These are phyloP conservation scores for Hericium erinaceus DNA, from an alignment of 768 basidiomycete species.

Conservation along the genomic window DNA sequence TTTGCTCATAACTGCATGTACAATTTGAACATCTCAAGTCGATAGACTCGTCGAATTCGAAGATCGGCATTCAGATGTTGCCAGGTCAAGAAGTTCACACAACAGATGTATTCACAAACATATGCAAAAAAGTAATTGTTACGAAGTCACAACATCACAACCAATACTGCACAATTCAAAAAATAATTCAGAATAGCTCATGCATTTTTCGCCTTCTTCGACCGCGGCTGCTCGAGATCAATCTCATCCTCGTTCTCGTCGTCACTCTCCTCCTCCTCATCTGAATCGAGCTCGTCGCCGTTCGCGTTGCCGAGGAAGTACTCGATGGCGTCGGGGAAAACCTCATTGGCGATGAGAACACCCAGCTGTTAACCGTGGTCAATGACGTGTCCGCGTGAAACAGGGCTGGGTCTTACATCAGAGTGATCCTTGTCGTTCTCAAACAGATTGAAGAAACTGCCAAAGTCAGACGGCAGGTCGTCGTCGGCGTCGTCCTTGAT, in stretches of 20 bases:
- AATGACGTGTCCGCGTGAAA: slow-evolving; percentile 1
- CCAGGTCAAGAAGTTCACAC: too few species aligned
- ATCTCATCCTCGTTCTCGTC: slow-evolving; percentile 80
- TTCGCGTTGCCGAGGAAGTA: slow-evolving; percentile 66
- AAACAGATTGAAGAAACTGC: slow-evolving; percentile 87
- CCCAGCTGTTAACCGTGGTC: slow-evolving; percentile 44
- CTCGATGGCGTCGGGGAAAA: slow-evolving; percentile 76
- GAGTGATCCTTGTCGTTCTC: slow-evolving; percentile 54
- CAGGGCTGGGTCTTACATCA: slow-evolving; percentile 42
- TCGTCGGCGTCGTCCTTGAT: slow-evolving; percentile 52
- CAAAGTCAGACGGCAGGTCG: slow-evolving; percentile 53
- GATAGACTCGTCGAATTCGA: too few species aligned
- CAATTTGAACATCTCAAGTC: too few species aligned
- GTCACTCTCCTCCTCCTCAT: slow-evolving; percentile 61
- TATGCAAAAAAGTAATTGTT: too few species aligned
- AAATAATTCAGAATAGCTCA: slow-evolving; percentile 20
- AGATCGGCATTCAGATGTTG: too few species aligned
- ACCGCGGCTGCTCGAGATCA: slow-evolving; percentile 75
- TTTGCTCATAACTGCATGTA: too few species aligned
- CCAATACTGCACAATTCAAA: neutral
- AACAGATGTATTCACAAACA: too few species aligned
- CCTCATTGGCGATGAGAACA: slow-evolving; percentile 59
- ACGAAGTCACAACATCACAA: too few species aligned
- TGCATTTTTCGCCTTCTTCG: slow-evolving; percentile 61
- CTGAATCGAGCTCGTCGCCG: slow-evolving; percentile 52